These are phyloP conservation scores for Colletotrichum plurivorum DNA, from an alignment of 2,329 filamentous ascomycete genomes.

Conservation along the genomic window DNA sequence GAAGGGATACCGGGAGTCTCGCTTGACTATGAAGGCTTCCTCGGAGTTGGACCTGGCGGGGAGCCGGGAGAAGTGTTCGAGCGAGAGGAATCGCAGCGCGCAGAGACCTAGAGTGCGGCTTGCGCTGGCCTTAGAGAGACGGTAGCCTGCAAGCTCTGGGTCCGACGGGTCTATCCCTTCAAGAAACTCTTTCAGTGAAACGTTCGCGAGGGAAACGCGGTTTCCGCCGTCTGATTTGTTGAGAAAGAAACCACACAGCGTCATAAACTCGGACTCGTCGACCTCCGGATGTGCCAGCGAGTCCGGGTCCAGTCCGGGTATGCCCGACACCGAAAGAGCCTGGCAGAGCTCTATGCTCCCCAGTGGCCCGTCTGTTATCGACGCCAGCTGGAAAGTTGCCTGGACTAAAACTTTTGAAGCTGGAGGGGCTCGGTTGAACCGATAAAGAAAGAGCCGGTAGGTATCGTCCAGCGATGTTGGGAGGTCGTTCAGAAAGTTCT, in stretches of 20 bases:
- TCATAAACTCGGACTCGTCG: conserved; percentile 12
- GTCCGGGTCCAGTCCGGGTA: background rate
- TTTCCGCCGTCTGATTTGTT: background rate
- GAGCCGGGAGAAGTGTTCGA: conserved; percentile 5
- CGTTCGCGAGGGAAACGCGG: background rate
- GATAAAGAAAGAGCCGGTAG: background rate
- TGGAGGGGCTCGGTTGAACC: background rate
- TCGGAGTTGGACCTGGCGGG: conserved; percentile 9
- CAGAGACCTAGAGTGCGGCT: background rate
- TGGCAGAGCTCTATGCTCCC: conserved; percentile 15
- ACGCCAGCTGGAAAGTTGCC: background rate
- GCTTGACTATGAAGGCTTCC: background rate
- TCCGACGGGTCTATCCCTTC: background rate
- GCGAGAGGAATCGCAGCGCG: background rate
- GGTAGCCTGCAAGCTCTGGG: background rate
- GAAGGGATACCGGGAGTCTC: conserved; percentile 5
- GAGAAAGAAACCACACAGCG: conserved; percentile 3
- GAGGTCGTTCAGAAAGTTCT: background rate
- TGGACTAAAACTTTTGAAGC: background rate
- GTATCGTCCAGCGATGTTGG: background rate
- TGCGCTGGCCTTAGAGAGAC: background rate
- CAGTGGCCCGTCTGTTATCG: background rate
- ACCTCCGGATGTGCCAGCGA: conserved; percentile 11
- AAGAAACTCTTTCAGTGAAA: conserved; percentile 4
- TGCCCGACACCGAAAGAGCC: conserved; percentile 6